Conservation (phyloP, 345 rosid species). For the Ceriops zippeliana region DNA sequence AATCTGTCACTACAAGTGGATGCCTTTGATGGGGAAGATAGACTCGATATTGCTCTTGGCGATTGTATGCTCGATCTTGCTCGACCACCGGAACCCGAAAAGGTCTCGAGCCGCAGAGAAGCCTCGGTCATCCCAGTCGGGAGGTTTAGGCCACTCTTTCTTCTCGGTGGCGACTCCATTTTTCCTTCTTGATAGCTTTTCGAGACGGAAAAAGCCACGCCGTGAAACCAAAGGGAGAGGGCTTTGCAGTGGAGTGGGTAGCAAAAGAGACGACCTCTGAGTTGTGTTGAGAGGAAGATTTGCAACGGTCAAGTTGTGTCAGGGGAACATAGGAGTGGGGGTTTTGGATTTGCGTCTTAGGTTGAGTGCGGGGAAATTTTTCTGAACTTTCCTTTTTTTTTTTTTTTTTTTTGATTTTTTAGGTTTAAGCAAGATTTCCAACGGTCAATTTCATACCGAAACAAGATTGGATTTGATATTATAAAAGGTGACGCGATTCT, state of each 20-base stretch:
- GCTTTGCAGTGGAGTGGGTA: conserved; percentile 9
- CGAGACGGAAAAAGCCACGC: conserved; percentile 27
- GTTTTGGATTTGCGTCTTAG: no score
- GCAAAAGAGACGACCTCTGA: background rate
- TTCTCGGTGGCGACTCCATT: conserved; percentile 58
- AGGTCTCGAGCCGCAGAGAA: conserved; percentile 56
- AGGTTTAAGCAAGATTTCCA: no score
- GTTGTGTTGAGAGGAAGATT: conserved; percentile 17
- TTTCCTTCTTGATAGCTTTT: conserved; percentile 15
- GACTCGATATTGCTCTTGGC: conserved; percentile 59
- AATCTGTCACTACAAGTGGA: conserved; percentile 83
- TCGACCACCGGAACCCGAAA: conserved; percentile 41
- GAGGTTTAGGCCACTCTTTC: conserved; percentile 67
- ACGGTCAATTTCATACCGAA: no score
- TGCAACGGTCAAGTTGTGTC: conserved; percentile 47
- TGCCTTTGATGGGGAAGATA: conserved; percentile 71
- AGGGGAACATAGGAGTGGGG: no score
- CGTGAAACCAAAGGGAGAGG: conserved; percentile 20
- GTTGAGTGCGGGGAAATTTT: no score
- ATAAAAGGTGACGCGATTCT: no score
- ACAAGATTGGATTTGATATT: no score
- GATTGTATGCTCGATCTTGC: conserved; percentile 6
- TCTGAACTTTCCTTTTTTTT: no score
- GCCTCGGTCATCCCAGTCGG: conserved; percentile 85
- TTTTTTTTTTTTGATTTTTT: no score